Evolutionary conservation across 495 filamentous ascomycete species (phyloP).

Genomic region (Haplographium delicatum): DNA sequence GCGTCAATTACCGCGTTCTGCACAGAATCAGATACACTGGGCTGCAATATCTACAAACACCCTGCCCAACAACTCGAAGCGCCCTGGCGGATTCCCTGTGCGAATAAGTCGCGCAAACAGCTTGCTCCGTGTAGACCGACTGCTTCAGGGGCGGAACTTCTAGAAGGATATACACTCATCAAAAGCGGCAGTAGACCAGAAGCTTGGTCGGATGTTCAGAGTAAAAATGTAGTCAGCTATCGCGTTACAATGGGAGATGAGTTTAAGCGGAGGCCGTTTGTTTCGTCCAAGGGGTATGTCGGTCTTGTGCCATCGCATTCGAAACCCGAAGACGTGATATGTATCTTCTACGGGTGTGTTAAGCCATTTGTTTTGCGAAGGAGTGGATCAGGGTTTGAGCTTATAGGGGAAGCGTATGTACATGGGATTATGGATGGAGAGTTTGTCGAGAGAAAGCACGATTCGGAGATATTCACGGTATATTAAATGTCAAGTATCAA

Average conservation of each 20-base stretch:
- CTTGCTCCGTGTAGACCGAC: background rate
- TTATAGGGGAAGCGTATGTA: background rate
- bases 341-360: background rate
- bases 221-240: too few relatives aligned
- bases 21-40: too few relatives aligned
- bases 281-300: background rate
- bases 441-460: too few relatives aligned
- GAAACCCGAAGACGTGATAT: background rate
- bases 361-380: background rate
- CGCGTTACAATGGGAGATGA: background rate
- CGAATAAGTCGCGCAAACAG: background rate
- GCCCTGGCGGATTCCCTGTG: too few relatives aligned
- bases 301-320: background rate
- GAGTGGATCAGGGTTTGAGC: background rate
- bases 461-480: too few relatives aligned
- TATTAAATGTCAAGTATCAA: too few relatives aligned
- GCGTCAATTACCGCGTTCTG: too few relatives aligned
- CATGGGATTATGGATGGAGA: background rate
- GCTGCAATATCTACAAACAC: too few relatives aligned
- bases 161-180: background rate
- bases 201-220: too few relatives aligned
- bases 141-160: background rate
- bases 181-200: background rate
- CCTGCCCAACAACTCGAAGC: too few relatives aligned
- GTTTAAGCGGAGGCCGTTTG: background rate